These are phyloP conservation scores for Fagus sylvatica DNA, from an alignment of 306 rosid genomes.

Conservation along the genomic window DNA sequence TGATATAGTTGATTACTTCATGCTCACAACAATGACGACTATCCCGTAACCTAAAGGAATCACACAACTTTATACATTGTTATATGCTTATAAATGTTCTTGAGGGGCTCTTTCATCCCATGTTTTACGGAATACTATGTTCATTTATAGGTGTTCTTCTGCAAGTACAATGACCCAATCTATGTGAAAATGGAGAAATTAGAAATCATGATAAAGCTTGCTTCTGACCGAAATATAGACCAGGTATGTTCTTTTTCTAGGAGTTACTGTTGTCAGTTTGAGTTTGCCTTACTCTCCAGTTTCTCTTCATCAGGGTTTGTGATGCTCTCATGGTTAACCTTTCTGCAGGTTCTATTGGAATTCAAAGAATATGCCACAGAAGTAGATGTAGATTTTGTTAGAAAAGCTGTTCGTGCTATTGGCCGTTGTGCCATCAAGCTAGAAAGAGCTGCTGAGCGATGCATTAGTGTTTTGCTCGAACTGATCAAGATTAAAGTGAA, in stretches of 20 bases:
- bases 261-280: constrained; percentile 13
- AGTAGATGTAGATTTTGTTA: constrained; percentile 96
- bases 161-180: constrained; percentile 99
- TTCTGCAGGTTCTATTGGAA: constrained; percentile 85
- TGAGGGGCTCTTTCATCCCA: constrained; percentile 5
- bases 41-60: too few species aligned
- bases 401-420: constrained; percentile 99
- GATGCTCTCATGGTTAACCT: constrained; percentile 15
- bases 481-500: constrained; percentile 98
- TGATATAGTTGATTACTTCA: too few species aligned
- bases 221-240: constrained; percentile 95
- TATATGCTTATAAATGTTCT: constrained; percentile 7
- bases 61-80: constrained; percentile 14
- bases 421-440: constrained; percentile 99
- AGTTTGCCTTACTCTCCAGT: neutral
- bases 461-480: constrained; percentile 98
- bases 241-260: constrained; percentile 56
- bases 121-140: constrained; percentile 18
- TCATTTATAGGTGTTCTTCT: constrained; percentile 82
- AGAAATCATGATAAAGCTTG: constrained; percentile 98
- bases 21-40: too few species aligned
- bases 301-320: constrained; percentile 1
- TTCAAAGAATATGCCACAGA: constrained; percentile 99
- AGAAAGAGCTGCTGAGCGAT: constrained; percentile 99
- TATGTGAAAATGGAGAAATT: constrained; percentile 98